Evolutionary conservation across 352 stramenopile genomes (phyloP).

Genomic region (Globisporangium parvum): DNA sequence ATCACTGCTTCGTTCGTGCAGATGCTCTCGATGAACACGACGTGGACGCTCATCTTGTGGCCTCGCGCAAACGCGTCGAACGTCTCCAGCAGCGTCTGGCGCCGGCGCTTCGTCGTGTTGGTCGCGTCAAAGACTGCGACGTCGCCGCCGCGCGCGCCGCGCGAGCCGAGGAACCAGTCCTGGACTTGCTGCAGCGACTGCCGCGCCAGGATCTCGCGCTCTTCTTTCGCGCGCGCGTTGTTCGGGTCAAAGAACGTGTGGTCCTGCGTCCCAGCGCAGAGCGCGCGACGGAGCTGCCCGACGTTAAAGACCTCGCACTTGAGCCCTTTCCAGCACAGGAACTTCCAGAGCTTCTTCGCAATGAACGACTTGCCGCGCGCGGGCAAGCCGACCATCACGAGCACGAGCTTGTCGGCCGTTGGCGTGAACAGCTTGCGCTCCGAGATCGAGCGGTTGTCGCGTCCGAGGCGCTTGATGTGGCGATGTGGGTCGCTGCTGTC

Average conservation of each 20-base stretch:
- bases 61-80: constrained; percentile 50
- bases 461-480: constrained; percentile 10
- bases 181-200: constrained; percentile 65
- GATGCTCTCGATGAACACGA: constrained; percentile 93
- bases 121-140: constrained; percentile 90
- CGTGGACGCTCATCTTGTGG: constrained; percentile 72
- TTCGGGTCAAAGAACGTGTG: constrained; percentile 92
- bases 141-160: constrained; percentile 42
- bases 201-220: constrained; percentile 79
- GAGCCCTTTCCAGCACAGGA: constrained; percentile 77
- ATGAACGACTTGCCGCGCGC: constrained; percentile 96
- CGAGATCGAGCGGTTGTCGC: constrained; percentile 33
- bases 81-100: constrained; percentile 47
- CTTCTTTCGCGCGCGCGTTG: constrained; percentile 68
- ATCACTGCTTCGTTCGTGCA: constrained; percentile 91
- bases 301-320: constrained; percentile 92
- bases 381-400: constrained; percentile 94
- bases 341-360: constrained; percentile 87
- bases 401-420: constrained; percentile 91
- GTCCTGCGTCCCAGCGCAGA: constrained; percentile 65
- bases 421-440: constrained; percentile 76
- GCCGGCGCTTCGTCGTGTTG: constrained; percentile 76
- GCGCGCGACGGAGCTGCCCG: constrained; percentile 87
- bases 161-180: constrained; percentile 42
- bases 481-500: constrained; percentile 6